Conservation (phyloP, 805 yeast genomes). For the Saccharomycopsis selenospora region DNA sequence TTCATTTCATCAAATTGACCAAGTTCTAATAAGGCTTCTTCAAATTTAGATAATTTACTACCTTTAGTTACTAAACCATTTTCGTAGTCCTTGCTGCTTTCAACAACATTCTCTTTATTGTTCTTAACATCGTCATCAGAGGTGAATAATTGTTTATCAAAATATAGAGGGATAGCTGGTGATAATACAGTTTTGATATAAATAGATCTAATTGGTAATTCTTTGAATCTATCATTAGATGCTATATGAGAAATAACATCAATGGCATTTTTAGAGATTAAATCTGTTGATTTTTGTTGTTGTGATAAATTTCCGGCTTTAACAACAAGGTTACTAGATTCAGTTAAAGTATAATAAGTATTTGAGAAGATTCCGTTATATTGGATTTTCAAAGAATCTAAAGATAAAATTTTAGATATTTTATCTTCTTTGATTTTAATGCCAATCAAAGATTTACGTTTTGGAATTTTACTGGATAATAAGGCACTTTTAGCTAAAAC, state of each 20-base stretch:
- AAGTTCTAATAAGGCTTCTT: conserved; percentile 76
- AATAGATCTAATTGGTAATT: conserved; percentile 45
- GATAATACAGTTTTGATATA: conserved; percentile 62
- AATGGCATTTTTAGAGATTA: background rate
- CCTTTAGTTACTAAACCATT: conserved; percentile 27
- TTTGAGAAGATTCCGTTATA: background rate
- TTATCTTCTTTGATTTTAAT: background rate
- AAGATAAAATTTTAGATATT: background rate
- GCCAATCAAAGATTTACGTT: background rate
- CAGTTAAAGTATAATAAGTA: background rate
- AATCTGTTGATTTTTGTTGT: background rate
- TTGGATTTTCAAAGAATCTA: background rate
- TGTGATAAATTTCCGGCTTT: background rate
- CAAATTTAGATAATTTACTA: conserved; percentile 51
- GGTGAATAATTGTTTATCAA: conserved; percentile 38
- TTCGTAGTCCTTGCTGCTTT: conserved; percentile 22
- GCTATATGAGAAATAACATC: conserved; percentile 16
- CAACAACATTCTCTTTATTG: conserved; percentile 23
- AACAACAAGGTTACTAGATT: background rate
- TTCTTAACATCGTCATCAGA: conserved; percentile 31
- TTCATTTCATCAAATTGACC: conserved; percentile 65
- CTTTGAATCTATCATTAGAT: conserved; percentile 17
- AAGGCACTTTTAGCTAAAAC: conserved; percentile 1
- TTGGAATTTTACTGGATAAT: background rate
- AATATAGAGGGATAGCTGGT: conserved; percentile 80